These are phyloP conservation scores for Hanseniaspora pseudoguilliermondii DNA, from an alignment of 805 yeast species.

Conservation along the genomic window DNA sequence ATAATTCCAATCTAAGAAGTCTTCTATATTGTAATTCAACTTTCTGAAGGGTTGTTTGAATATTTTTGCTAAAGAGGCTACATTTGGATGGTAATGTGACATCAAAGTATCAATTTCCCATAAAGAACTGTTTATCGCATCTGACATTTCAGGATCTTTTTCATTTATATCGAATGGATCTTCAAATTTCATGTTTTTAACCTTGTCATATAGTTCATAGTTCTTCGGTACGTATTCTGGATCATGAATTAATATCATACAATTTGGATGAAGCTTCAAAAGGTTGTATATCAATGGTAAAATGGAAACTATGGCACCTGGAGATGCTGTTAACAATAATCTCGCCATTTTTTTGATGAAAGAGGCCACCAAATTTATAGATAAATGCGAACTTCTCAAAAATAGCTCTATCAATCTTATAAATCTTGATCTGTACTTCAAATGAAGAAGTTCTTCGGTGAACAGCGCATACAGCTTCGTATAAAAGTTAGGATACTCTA, in stretches of 20 bases:
- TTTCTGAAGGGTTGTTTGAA: slow-evolving; percentile 84
- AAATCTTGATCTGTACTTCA: slow-evolving; percentile 73
- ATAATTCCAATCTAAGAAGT: slow-evolving; percentile 86
- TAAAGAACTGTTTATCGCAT: slow-evolving; percentile 71
- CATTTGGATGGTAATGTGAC: slow-evolving; percentile 88
- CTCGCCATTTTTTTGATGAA: slow-evolving; percentile 75
- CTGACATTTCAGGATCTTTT: slow-evolving; percentile 60
- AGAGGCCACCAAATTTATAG: slow-evolving; percentile 73
- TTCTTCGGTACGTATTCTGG: slow-evolving; percentile 24
- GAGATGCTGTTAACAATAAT: slow-evolving; percentile 63
- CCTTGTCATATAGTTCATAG: slow-evolving; percentile 22
- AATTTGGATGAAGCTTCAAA: slow-evolving; percentile 81
- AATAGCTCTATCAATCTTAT: slow-evolving; percentile 77
- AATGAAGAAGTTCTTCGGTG: slow-evolving; percentile 61
- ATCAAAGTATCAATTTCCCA: slow-evolving; percentile 82
- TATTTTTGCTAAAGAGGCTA: slow-evolving; percentile 80
- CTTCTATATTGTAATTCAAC: slow-evolving; percentile 78
- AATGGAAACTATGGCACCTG: slow-evolving; percentile 74
- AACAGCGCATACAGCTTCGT: slow-evolving; percentile 67
- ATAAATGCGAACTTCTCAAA: slow-evolving; percentile 73
- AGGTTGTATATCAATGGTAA: slow-evolving; percentile 87
- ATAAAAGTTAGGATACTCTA: slow-evolving; percentile 88
- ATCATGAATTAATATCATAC: slow-evolving; percentile 75
- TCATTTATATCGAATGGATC: slow-evolving; percentile 63
- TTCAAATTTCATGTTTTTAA: slow-evolving; percentile 20